Base-by-base conservation (phyloP, 1,284 basidiomycete genomes). In the Pseudozyma hubeiensis region DNA sequence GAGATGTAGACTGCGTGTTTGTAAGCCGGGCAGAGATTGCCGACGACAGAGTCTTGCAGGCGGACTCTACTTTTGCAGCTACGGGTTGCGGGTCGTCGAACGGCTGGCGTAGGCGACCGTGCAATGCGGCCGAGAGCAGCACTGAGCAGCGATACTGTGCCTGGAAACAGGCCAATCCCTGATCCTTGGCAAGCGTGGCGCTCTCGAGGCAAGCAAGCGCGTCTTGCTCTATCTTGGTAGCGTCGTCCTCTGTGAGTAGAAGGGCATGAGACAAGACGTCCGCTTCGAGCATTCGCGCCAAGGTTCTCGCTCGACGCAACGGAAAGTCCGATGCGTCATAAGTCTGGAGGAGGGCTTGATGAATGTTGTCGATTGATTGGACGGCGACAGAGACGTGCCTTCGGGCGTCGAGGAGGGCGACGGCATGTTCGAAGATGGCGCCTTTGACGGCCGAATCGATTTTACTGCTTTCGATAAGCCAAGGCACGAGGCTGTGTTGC, bases 371-470 rank as follows among this genome's bases (percentile, higher is more conserved):
- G 8, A 72, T 47, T 0, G 81, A 80, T 7, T 13, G 41, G 9
- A 57, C 63, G 13, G 64, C 70, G 17, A 69, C 72, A 7, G 69
- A 59, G 16, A 77, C 71, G 14, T 74, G 69, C 5, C 73, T 59
- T 29, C 68, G 68, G 5, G 68, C 53, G 31, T 66, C 65, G 10
- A 82, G 59, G 37, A 58, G 35, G 16, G 35, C 17, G 0, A 57
- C 35, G 10, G 69, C 70, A 7, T 72, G 60, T 53, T 80, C 81
- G 29, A 79, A 62, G 31, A 77, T 53, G 4, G 69, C 65, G 1
- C 66, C 74, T 17, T 66, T 58, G 33, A 63, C 53, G 13, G 61
- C 41, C 0, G 47, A 7, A 9, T 50, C 19, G 29, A 68, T n/a
- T 3, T 35, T 5, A 2, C 33, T 46, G 47, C 53, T 29, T 19